A percentile compares a stretch with the other conserved stretches of the same genome.
These are phyloP conservation scores for Anethum foeniculum DNA, from an alignment of 140 eudicot species.

Conservation along the genomic window DNA sequence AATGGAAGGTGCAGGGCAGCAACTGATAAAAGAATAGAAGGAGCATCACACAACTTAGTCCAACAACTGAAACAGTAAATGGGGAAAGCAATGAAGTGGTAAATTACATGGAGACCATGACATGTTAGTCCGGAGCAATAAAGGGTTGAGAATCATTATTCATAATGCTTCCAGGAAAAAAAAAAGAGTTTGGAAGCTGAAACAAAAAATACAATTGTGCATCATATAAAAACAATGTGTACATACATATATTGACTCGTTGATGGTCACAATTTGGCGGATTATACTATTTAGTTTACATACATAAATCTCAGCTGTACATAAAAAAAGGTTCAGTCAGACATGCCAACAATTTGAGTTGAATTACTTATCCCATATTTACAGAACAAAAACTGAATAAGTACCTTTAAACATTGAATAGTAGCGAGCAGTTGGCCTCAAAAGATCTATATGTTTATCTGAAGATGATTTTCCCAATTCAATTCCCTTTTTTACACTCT, in stretches of 20 bases:
- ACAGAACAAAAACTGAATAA: not conserved
- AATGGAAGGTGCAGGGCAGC: not conserved
- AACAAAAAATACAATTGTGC: not conserved
- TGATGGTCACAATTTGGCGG: not conserved
- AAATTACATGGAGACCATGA: not conserved
- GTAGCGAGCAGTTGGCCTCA: slow-evolving; percentile 65
- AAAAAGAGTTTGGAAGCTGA: not conserved
- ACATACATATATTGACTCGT: not conserved
- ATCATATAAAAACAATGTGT: not conserved
- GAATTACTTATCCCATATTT: not conserved
- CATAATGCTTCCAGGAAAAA: not conserved
- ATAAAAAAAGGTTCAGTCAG: not conserved
- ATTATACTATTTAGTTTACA: not conserved
- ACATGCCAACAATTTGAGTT: slow-evolving; percentile 7
- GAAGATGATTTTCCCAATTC: slow-evolving; percentile 59
- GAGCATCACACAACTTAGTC: not conserved
- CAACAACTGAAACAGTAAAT: not conserved
- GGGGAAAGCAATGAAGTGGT: not conserved
- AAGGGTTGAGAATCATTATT: not conserved
- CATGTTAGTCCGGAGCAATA: not conserved
- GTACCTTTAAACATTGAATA: slow-evolving; percentile 59
- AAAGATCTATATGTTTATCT: slow-evolving; percentile 62
- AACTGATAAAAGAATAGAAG: not conserved
- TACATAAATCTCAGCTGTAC: not conserved
- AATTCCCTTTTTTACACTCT: slow-evolving; percentile 37